These are phyloP conservation scores for Fusarium sp. DNA, from an alignment of 2,329 filamentous ascomycete genomes.

Conservation along the genomic window DNA sequence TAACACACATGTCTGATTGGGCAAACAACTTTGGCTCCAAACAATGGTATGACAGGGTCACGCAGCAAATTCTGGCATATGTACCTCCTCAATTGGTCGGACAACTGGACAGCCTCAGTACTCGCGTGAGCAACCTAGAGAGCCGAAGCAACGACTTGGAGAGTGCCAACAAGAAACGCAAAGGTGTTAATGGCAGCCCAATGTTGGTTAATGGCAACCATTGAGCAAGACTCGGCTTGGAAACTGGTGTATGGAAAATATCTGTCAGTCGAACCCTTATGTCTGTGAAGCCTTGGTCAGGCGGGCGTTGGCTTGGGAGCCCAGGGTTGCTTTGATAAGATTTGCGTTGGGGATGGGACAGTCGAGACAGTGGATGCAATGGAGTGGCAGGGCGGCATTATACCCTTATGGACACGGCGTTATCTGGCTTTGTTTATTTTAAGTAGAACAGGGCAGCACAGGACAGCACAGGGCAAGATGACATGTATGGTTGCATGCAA, in stretches of 20 bases:
- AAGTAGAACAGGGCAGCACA: not conserved
- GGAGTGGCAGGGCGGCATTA: slow-evolving; percentile 24
- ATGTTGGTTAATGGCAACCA: slow-evolving; percentile 19
- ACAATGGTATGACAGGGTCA: slow-evolving; percentile 54
- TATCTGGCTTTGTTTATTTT: slow-evolving; percentile 4
- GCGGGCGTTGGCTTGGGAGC: slow-evolving; percentile 8
- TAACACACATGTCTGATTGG: slow-evolving; percentile 57
- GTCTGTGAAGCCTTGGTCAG: slow-evolving; percentile 3
- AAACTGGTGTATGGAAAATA: not conserved
- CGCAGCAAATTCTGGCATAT: slow-evolving; percentile 50
- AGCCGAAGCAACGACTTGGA: slow-evolving; percentile 14
- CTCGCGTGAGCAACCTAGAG: slow-evolving; percentile 41
- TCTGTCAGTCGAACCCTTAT: not conserved
- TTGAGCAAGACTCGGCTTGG: slow-evolving; percentile 9
- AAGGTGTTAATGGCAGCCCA: slow-evolving; percentile 34
- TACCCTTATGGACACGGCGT: slow-evolving; percentile 34
- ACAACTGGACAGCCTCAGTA: slow-evolving; percentile 36
- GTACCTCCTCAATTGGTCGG: slow-evolving; percentile 36
- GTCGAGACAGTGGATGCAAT: not conserved
- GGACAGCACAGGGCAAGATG: not conserved
- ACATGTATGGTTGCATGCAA: slow-evolving; percentile 1
- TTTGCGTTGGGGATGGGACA: not conserved
- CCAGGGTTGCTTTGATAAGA: slow-evolving; percentile 8
- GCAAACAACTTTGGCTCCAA: slow-evolving; percentile 62
- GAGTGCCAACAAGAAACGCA: slow-evolving; percentile 39